Base-by-base conservation (phyloP, 169 alveolate genomes). In the Theileria luwenshuni region DNA sequence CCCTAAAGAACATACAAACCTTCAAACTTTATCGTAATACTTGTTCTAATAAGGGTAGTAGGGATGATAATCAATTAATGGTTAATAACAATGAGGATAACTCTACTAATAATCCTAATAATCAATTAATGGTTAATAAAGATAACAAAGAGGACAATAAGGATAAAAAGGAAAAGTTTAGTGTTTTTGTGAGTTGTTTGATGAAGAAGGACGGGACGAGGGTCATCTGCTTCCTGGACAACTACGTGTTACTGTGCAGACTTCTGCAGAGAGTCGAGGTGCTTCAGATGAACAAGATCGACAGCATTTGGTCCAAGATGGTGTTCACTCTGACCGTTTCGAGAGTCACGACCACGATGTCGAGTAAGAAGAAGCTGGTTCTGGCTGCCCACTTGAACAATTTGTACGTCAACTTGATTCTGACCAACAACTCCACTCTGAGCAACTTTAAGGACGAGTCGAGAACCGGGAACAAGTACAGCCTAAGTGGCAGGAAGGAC, bases 351-450 rank as follows among this genome's bases (percentile, higher is more conserved):
- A 64, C 84, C 10, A 88, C 93, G 43, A 63, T 86, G 77, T 72
- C 86, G 33, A 86, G 80, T 28, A 88, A 87, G 38, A 75, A 83
- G 69, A 87, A 79, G 61, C 86, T 88, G 58, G 70, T 88, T 25
- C 69, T 88, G 56, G 93, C 93, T 7, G 69, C 84, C 25, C 91
- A 88, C 47, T 72, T 88, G 27, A 79, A 86, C 17, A 79, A 83
- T 42, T 43, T 84, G 42, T 17, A 56, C 17, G 23, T 56, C 65
- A 32, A 38, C 45, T 10, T 38, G 17, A 10, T 38, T 5, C 45
- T 38, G 17, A 38, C 45, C 5, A 38, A 38, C 61, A 76, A 32
- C 45, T 38, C 10, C 45, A 5, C 5, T 10, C 45, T 38, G 45
- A 10, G 17, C 17, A 38, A 38, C 45, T 10, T 38, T 5, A 38